Evolutionary conservation across 345 rosid genomes (phyloP).

Genomic region (Clausena lansium): DNA sequence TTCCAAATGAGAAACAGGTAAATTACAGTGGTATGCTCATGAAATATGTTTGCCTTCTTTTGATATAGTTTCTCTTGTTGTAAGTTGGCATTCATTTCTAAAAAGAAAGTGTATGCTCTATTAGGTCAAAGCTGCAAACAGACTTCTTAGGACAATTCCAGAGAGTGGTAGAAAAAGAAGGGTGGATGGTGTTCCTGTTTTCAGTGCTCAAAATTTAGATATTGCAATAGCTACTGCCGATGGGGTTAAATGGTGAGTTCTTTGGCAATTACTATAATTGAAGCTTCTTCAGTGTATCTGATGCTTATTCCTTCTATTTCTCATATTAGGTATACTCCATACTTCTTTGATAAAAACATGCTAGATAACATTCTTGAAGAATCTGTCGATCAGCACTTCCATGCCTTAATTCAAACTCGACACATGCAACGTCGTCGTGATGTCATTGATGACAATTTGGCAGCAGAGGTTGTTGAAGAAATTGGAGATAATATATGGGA

Average conservation of each 20-base stretch:
- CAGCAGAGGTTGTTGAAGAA: conserved; percentile 84
- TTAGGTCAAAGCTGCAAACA: conserved; percentile 93
- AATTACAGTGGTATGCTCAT: not conserved
- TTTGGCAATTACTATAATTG: not conserved
- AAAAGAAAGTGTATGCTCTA: not conserved
- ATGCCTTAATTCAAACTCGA: conserved; percentile 79
- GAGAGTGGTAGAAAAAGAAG: conserved; percentile 47
- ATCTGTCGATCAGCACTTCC: conserved; percentile 92
- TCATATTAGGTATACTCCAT: conserved; percentile 85
- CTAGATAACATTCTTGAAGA: conserved; percentile 95
- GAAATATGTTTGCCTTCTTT: conserved; percentile 4
- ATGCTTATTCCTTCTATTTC: conserved; percentile 18
- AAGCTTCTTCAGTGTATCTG: not conserved
- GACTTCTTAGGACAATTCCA: conserved; percentile 67
- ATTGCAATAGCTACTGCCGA: conserved; percentile 92
- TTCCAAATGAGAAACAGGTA: conserved; percentile 96
- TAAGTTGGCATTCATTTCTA: not conserved
- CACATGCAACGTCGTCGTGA: conserved; percentile 80
- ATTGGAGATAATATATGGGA: conserved; percentile 83
- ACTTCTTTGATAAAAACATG: conserved; percentile 88
- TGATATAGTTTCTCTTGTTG: not conserved
- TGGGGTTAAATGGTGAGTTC: conserved; percentile 82
- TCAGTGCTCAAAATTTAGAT: conserved; percentile 87
- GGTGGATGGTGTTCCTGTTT: conserved; percentile 91
- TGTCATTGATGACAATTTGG: conserved; percentile 74